Percentiles rank a stretch among this genome's conserved stretches.
Conservation (phyloP, 208 protist species). For the Wallacemonas collosoma region DNA sequence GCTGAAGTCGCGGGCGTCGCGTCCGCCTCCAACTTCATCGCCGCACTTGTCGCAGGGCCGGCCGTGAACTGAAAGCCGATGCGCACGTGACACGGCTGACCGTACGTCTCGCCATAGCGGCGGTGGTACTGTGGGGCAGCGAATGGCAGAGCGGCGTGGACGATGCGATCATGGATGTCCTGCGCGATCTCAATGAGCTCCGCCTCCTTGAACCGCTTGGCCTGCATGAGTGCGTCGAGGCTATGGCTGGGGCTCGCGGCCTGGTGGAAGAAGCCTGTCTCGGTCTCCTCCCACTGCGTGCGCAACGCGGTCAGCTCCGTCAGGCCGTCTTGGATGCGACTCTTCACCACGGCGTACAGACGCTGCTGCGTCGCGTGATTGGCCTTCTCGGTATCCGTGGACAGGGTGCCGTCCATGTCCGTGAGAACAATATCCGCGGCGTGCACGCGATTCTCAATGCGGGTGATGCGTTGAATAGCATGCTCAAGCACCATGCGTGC, state of each 20-base stretch:
- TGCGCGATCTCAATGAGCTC: constrained; percentile 73
- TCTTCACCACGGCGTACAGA: constrained; percentile 65
- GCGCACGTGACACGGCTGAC: constrained; percentile 80
- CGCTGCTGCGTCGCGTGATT: constrained; percentile 46
- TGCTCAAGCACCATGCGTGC: constrained; percentile 82
- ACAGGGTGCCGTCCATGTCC: constrained; percentile 12
- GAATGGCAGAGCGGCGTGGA: constrained; percentile 80
- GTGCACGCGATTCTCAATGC: constrained; percentile 64
- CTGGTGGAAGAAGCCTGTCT: constrained; percentile 53
- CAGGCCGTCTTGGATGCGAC: constrained; percentile 50
- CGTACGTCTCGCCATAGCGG: constrained; percentile 80
- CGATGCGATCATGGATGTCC: constrained; percentile 57
- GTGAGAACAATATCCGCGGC: constrained; percentile 49
- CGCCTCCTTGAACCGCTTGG: constrained; percentile 67
- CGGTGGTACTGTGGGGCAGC: constrained; percentile 86
- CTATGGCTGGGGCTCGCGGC: constrained; percentile 50
- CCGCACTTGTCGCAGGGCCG: constrained; percentile 24
- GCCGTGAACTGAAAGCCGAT: constrained; percentile 74
- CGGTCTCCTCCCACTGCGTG: constrained; percentile 60
- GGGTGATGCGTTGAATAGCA: constrained; percentile 44
- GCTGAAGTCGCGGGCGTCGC: neutral
- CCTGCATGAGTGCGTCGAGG: constrained; percentile 52
- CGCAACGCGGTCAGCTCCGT: constrained; percentile 42
- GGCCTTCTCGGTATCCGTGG: constrained; percentile 17
- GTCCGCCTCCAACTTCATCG: constrained; percentile 17